phyloP scores from a whole-genome alignment of 129 eudicot genomes.

The Pseudognaphalium luteoalbum region DNA sequence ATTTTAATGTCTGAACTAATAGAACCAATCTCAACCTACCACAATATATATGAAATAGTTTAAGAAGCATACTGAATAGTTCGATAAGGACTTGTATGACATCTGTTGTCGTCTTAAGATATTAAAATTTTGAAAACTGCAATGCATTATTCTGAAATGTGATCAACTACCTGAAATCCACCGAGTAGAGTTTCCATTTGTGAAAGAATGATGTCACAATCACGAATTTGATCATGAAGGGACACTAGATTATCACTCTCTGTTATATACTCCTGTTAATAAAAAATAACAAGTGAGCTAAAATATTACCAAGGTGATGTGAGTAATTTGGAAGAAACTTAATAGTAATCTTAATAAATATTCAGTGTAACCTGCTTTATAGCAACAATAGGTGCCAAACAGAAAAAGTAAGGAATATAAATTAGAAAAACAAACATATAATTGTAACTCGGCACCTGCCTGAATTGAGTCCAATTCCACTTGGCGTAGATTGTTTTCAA shows the following conservation, averaged over 20 bases:
- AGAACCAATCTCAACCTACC: constrained; percentile 91
- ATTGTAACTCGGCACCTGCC: constrained; percentile 47
- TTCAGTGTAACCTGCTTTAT: background rate
- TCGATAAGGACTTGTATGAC: background rate
- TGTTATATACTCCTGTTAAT: constrained; percentile 82
- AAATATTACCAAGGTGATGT: background rate
- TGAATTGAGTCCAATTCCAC: constrained; percentile 89
- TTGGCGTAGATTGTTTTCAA: constrained; percentile 91
- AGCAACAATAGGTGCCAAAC: constrained; percentile 2
- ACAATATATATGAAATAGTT: constrained; percentile 17
- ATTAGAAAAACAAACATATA: constrained; percentile 13
- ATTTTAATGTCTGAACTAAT: constrained; percentile 96
- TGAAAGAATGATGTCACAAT: constrained; percentile 84
- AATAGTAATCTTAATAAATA: no score
- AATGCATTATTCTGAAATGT: background rate
- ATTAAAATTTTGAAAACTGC: constrained; percentile 8
- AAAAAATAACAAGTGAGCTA: constrained; percentile 19
- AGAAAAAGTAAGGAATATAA: background rate
- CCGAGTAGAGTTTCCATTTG: constrained; percentile 95
- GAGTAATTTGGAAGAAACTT: background rate
- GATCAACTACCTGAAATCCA: constrained; percentile 83
- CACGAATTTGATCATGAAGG: constrained; percentile 95
- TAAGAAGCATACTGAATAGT: constrained; percentile 12
- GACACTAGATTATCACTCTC: constrained; percentile 98
- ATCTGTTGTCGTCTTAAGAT: background rate